Conservation (phyloP, 2,329 filamentous ascomycete species). For the Xenosphaeropsis pyriputrescens region DNA sequence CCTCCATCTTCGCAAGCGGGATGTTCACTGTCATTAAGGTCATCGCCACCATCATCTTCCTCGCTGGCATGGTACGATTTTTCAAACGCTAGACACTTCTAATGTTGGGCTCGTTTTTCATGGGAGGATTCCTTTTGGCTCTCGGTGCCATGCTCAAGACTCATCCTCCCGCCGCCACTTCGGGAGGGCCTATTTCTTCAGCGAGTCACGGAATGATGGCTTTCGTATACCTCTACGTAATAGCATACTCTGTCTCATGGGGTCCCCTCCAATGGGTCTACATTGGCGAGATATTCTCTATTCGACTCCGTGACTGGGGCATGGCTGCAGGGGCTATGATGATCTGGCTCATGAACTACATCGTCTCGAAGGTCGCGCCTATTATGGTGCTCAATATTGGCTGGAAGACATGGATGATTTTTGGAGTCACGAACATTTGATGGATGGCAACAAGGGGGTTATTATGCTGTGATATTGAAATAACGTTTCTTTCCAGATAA, state of each 20-base stretch:
- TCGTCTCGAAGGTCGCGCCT: slow-evolving; percentile 41
- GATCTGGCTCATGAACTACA: slow-evolving; percentile 61
- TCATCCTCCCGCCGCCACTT: slow-evolving; percentile 18
- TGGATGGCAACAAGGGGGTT: too few species aligned
- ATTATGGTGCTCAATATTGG: slow-evolving; percentile 26
- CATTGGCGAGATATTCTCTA: slow-evolving; percentile 34
- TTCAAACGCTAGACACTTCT: slow-evolving; percentile 33
- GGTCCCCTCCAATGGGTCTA: slow-evolving; percentile 37
- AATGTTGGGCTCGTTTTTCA: slow-evolving; percentile 26
- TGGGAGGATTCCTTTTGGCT: slow-evolving; percentile 37
- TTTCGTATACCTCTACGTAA: slow-evolving; percentile 14
- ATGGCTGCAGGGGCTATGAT: slow-evolving; percentile 52
- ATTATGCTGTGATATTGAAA: too few species aligned
- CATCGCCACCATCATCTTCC: slow-evolving; percentile 43
- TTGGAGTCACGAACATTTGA: slow-evolving; percentile 26
- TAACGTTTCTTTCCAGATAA: too few species aligned
- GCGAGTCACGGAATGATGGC: slow-evolving; percentile 10
- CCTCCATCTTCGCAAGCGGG: slow-evolving; percentile 54
- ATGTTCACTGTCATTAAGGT: slow-evolving; percentile 61
- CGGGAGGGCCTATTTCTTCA: slow-evolving; percentile 26
- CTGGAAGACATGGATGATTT: slow-evolving; percentile 30
- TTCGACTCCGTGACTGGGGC: slow-evolving; percentile 30
- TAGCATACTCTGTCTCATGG: slow-evolving; percentile 34
- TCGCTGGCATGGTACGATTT: slow-evolving; percentile 25
- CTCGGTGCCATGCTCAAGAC: slow-evolving; percentile 31